Conservation (phyloP, 495 filamentous ascomycete genomes). For the Neurospora cerealis region DNA sequence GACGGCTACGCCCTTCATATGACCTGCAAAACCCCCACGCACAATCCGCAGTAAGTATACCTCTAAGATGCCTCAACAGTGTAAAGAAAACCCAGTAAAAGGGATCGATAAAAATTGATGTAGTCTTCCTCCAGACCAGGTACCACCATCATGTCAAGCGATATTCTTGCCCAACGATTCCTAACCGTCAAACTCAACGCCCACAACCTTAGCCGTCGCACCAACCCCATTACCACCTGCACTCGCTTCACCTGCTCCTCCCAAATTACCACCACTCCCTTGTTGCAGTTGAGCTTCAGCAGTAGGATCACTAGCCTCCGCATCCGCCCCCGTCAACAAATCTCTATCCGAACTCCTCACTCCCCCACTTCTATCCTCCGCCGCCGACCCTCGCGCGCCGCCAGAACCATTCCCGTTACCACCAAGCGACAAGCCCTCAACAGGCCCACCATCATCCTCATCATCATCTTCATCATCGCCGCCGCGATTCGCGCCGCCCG, state of each 20-base stretch:
- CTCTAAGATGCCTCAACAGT: constrained; percentile 1
- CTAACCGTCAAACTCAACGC: constrained; percentile 28
- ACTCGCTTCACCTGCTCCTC: constrained; percentile 9
- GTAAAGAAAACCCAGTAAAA: not conserved
- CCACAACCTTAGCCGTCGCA: constrained; percentile 22
- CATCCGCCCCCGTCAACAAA: constrained; percentile 70
- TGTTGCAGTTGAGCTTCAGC: not conserved
- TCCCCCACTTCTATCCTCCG: constrained; percentile 44
- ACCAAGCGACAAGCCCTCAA: constrained; percentile 4
- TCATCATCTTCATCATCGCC: constrained; percentile 72
- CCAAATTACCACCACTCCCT: not conserved
- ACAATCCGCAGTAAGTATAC: not conserved
- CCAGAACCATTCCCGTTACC: constrained; percentile 2
- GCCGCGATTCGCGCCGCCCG: constrained; percentile 21
- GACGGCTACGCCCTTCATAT: not conserved
- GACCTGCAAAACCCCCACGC: not conserved
- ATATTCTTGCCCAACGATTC: not conserved
- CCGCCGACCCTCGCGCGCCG: constrained; percentile 25
- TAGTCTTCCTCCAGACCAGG: not conserved
- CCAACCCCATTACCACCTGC: constrained; percentile 11
- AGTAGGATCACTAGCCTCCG: constrained; percentile 40
- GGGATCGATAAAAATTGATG: not conserved
- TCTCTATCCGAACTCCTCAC: constrained; percentile 67
- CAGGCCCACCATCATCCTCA: constrained; percentile 32
- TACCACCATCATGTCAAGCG: not conserved